phyloP scores from a whole-genome alignment of 805 yeast species.

The Millerago galiae region DNA sequence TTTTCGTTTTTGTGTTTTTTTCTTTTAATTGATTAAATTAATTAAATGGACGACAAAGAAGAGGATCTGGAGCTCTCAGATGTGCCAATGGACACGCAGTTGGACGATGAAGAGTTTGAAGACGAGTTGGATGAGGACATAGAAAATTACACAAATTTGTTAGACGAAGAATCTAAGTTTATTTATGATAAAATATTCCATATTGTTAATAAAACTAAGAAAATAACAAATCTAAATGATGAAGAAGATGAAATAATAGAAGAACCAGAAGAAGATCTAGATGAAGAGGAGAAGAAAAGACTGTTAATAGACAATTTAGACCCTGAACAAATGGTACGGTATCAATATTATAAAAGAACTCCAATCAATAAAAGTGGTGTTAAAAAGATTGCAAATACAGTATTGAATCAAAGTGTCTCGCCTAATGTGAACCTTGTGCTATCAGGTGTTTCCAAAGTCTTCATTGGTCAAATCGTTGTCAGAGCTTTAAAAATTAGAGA shows the following conservation, averaged over 20 bases:
- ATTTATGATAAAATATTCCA: slow-evolving; percentile 13
- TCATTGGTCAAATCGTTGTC: slow-evolving; percentile 86
- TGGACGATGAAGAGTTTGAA: slow-evolving; percentile 13
- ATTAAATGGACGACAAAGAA: slow-evolving; percentile 2
- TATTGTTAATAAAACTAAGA: slow-evolving; percentile 6
- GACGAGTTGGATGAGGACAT: slow-evolving; percentile 7
- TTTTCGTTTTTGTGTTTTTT: too few species aligned
- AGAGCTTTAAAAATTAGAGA: slow-evolving; percentile 68
- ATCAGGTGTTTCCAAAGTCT: slow-evolving; percentile 82
- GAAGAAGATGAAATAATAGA: slow-evolving; percentile 23
- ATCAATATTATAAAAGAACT: slow-evolving; percentile 81
- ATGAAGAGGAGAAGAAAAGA: slow-evolving; percentile 51
- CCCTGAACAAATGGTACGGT: slow-evolving; percentile 78
- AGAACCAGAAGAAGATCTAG: slow-evolving; percentile 28
- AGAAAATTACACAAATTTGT: slow-evolving; percentile 8
- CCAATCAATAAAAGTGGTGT: slow-evolving; percentile 68
- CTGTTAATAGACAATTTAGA: slow-evolving; percentile 67
- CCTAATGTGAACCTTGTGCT: slow-evolving; percentile 74
- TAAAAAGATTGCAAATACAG: slow-evolving; percentile 71
- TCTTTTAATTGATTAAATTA: too few species aligned
- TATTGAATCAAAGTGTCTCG: slow-evolving; percentile 73
- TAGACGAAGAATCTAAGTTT: slow-evolving; percentile 18
- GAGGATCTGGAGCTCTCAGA: slow-evolving; percentile 24
- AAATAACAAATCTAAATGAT: slow-evolving; percentile 10
- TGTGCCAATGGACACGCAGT: slow-evolving; percentile 21